Conservation (phyloP, 1,139 yeast genomes). For the Geotrichum citri-aurantii region DNA sequence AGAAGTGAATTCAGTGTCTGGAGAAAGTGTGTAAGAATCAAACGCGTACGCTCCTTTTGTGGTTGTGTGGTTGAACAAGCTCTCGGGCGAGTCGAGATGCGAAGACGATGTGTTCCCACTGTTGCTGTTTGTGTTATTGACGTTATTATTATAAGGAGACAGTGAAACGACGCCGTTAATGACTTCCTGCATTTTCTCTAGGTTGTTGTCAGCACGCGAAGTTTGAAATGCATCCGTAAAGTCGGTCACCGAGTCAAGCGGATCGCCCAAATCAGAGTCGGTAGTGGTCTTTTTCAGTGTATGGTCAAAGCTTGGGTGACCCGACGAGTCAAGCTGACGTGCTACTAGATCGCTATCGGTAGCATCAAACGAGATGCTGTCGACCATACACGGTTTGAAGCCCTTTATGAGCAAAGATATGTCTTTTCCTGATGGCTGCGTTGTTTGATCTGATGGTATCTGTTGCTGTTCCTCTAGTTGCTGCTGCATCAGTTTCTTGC, state of each 20-base stretch:
- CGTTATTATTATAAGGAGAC: conserved; percentile 11
- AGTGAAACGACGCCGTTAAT: conserved; percentile 19
- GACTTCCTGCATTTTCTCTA: conserved; percentile 14
- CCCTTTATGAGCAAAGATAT: background rate
- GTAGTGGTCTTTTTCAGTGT: background rate
- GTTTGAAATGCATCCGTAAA: background rate
- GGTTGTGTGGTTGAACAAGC: background rate
- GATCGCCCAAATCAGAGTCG: background rate
- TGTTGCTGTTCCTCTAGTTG: background rate
- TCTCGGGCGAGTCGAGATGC: conserved; percentile 2
- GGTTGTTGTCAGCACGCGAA: background rate
- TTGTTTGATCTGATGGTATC: background rate
- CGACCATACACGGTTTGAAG: conserved; percentile 5
- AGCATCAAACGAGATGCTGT: background rate
- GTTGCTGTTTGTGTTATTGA: background rate
- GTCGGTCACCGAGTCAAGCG: background rate
- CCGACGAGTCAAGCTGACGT: background rate
- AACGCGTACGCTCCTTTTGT: conserved; percentile 9
- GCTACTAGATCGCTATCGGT: background rate
- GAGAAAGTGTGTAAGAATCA: conserved; percentile 13
- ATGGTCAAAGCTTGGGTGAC: background rate
- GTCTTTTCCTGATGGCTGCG: background rate
- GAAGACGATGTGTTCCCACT: conserved; percentile 2
- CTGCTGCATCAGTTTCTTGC: conserved; percentile 9
- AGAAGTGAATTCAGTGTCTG: background rate